Evolutionary conservation across 306 rosid species (phyloP), one percentile per base, ranked within the genome.

Genomic region (Lotus japonicus): DNA sequence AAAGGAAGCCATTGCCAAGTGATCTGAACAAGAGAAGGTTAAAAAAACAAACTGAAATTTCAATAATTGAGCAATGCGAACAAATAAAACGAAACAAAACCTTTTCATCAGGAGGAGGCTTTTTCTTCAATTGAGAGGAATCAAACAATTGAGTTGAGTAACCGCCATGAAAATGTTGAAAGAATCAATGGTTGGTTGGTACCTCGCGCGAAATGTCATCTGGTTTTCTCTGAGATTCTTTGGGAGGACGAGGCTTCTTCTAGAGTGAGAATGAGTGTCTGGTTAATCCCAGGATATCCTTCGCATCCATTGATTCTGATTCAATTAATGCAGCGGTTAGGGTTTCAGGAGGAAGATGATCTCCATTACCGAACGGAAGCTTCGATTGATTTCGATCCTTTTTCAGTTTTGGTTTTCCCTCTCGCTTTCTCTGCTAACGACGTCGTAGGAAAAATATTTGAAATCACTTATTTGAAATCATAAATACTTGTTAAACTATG

Each of bases 1-100:
- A 88, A 94, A 54, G 97, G 92, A 86, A 94, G 97, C 96, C 99
- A 94, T 75, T 88, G 97, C 99, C 99, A 94, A 58, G 99, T 88
- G 73, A 94, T 84, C 99, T n/a, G n/a, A n/a, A n/a, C n/a, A n/a
- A n/a, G n/a, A n/a, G n/a, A n/a, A n/a, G n/a, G n/a, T n/a, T n/a
- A n/a, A n/a, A n/a, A n/a, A n/a, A n/a, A n/a, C n/a, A n/a, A n/a
- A n/a, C n/a, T n/a, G n/a, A n/a, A n/a, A n/a, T n/a, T n/a, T n/a
- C n/a, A n/a, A n/a, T n/a, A n/a, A n/a, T n/a, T n/a, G n/a, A n/a
- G n/a, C n/a, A n/a, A n/a, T n/a, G n/a, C n/a, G n/a, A n/a, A n/a
- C n/a, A n/a, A n/a, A n/a, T n/a, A n/a, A n/a, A n/a, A n/a, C n/a
- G n/a, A n/a, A n/a, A n/a, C n/a, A n/a, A n/a, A n/a, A n/a, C n/a